Evolutionary conservation across 1,139 yeast species (phyloP).

Genomic region (Scheffersomyces segobiensis): DNA sequence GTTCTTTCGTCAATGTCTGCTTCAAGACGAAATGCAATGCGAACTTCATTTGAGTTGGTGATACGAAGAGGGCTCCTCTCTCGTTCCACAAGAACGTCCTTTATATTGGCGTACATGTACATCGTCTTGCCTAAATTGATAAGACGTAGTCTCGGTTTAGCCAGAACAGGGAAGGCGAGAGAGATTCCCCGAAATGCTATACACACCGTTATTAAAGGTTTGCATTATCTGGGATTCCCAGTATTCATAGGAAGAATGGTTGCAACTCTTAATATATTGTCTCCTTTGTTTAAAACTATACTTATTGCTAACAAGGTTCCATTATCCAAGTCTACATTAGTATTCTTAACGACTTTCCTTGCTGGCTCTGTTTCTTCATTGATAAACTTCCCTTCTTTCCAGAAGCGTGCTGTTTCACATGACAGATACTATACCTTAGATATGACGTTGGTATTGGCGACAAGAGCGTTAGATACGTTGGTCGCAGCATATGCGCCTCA

Average conservation of each 20-base stretch:
- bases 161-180: background rate
- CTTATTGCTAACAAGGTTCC: background rate
- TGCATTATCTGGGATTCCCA: background rate
- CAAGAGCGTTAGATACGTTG: constrained; percentile 23
- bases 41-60: background rate
- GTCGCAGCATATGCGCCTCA: constrained; percentile 13
- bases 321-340: background rate
- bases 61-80: background rate
- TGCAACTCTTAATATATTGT: background rate
- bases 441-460: constrained; percentile 22
- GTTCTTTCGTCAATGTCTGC: background rate
- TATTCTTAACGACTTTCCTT: constrained; percentile 7
- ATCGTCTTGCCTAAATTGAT: background rate
- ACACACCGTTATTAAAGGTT: background rate
- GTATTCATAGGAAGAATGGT: background rate
- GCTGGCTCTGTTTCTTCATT: constrained; percentile 14
- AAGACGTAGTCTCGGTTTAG: background rate
- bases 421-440: constrained; percentile 24
- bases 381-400: constrained; percentile 21
- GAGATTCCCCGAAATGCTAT: background rate
- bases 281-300: background rate
- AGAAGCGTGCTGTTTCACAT: constrained; percentile 12
- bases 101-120: background rate
- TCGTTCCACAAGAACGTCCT: background rate
- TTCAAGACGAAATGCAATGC: background rate